phyloP scores from a whole-genome alignment of 495 filamentous ascomycete genomes.

The Xanthoparmelia taractica region DNA sequence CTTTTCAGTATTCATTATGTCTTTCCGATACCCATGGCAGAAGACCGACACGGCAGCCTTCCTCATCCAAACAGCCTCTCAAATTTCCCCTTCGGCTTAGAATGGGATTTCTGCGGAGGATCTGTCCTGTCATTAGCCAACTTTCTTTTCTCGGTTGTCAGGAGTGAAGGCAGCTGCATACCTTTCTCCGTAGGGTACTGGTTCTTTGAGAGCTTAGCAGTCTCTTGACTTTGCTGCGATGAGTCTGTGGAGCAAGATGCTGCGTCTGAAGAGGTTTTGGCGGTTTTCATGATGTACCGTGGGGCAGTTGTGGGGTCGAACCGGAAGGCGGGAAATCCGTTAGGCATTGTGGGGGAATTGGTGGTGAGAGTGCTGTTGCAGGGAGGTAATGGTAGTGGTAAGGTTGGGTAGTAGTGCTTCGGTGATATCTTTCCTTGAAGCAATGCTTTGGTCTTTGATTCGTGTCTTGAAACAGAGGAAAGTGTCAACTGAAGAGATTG shows the following conservation, averaged over 20 bases:
- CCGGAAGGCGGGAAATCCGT: conserved; percentile 16
- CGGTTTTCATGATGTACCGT: background rate
- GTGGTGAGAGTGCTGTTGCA: background rate
- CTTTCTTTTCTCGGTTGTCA: background rate
- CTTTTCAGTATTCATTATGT: too few relatives aligned
- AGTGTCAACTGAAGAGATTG: conserved; percentile 6
- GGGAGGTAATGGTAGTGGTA: background rate
- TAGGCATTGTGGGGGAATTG: conserved; percentile 14
- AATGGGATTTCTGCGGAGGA: background rate
- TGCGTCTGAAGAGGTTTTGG: conserved; percentile 5
- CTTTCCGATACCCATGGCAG: background rate
- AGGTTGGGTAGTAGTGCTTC: background rate
- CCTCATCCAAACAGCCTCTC: background rate
- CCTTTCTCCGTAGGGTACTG: conserved; percentile 15
- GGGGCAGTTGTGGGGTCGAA: conserved; percentile 11
- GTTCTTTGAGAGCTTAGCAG: conserved; percentile 4
- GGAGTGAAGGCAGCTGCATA: background rate
- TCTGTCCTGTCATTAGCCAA: background rate
- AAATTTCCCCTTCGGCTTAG: background rate
- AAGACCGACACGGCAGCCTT: background rate
- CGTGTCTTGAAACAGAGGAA: background rate
- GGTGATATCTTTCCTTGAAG: background rate
- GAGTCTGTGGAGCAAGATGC: conserved; percentile 7
- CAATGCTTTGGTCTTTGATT: background rate
- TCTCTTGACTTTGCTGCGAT: background rate